Base-by-base conservation (phyloP, 1,139 yeast genomes). In the Geotrichum siamense region DNA sequence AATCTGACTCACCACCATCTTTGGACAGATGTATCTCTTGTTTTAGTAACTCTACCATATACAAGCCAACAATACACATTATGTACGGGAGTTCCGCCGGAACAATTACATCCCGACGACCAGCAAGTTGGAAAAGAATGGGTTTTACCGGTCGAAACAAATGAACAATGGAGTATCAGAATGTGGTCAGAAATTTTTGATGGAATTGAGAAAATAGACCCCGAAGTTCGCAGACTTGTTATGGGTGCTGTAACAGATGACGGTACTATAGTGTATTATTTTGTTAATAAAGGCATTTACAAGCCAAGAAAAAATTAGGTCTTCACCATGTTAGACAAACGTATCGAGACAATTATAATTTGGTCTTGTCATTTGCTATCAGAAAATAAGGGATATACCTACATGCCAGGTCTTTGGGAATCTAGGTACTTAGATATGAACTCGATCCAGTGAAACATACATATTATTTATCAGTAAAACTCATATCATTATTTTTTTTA, bases 241-340 rank as follows among this genome's bases (percentile, higher is more conserved):
- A 60, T 79, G 57, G 86, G 76, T 0, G 64, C 81, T 50, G 69
- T 75, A 6, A 76, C 79, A 45, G 70, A 70, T 44, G 89, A 81
- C 58, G 79, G 83, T 0, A 78, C 86, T 0, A 70, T 82, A 2
- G 82, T 79, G 4, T 82, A 79, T 55, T 81, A 81, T 55, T 71
- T 76, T 53, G 70, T 79, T 30, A 74, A 79, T 55, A 73, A 74
- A 49, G 87, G 85, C 0, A 65, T 80, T 15, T 74, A 71, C 8
- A 74, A 72, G 56, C 87, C 87, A 2, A 63, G 76, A 32, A 72
- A 72, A 54, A 75, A 75, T 53, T 76, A 36, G 29, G 10, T n/a
- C n/a, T n/a, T n/a, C n/a, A n/a, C n/a, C n/a, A n/a, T n/a, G n/a
- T n/a, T n/a, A n/a, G n/a, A n/a, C n/a, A n/a, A n/a, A n/a, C n/a